Conservation (phyloP, 1,139 yeast genomes). For the Tardiomyces digboiensis region DNA sequence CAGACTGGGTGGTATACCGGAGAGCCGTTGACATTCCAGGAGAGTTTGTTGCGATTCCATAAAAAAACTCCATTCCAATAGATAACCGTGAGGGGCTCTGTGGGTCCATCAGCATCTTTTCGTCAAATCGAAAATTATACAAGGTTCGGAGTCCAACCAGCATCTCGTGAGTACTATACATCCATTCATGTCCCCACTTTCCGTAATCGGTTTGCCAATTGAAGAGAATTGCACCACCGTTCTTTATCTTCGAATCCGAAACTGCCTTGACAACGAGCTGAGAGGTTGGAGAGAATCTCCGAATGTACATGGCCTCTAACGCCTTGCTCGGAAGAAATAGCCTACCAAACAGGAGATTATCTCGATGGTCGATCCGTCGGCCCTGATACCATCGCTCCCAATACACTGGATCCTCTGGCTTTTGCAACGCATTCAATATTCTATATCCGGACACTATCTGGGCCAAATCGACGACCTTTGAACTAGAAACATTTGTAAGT, state of each 20-base stretch:
- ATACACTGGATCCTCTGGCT: constrained; percentile 14
- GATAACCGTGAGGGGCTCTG: constrained; percentile 43
- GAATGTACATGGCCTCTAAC: constrained; percentile 80
- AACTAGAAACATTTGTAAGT: constrained; percentile 40
- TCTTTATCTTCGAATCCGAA: constrained; percentile 54
- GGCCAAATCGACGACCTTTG: constrained; percentile 50
- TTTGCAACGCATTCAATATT: constrained; percentile 40
- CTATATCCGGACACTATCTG: constrained; percentile 75
- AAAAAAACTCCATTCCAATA: constrained; percentile 84
- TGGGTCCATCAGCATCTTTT: constrained; percentile 15
- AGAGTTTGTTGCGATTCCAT: constrained; percentile 73
- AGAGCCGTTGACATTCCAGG: constrained; percentile 63
- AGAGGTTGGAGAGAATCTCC: constrained; percentile 47
- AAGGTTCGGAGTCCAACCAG: constrained; percentile 76
- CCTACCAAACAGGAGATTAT: constrained; percentile 59
- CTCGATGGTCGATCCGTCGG: constrained; percentile 20
- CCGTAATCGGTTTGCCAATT: constrained; percentile 64
- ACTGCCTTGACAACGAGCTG: constrained; percentile 70
- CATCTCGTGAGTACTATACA: constrained; percentile 84
- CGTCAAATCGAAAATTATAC: constrained; percentile 48
- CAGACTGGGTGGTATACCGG: constrained; percentile 78
- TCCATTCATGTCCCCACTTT: constrained; percentile 60
- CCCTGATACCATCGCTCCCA: constrained; percentile 26
- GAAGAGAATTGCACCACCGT: constrained; percentile 51
- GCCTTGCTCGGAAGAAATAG: constrained; percentile 85